Conservation (phyloP, 129 eudicot species). For the Centrapalus pauciflorus region DNA sequence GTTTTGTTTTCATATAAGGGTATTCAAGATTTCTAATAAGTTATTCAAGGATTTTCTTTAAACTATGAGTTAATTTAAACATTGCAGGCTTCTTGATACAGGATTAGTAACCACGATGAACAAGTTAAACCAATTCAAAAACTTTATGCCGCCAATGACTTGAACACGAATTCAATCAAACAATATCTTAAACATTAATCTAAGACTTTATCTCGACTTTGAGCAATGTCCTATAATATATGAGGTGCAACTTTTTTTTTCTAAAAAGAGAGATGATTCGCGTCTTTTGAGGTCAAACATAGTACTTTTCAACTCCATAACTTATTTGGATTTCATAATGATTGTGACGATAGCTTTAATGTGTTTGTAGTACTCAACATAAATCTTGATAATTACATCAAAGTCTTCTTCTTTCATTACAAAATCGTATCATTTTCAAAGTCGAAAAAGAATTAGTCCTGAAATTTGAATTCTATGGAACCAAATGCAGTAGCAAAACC, state of each 20-base stretch:
- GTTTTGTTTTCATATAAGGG: neutral
- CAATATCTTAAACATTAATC: neutral
- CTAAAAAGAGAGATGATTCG: neutral
- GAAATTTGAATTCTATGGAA: no score
- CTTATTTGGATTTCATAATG: neutral
- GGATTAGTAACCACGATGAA: neutral
- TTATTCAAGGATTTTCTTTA: neutral
- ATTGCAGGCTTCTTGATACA: neutral
- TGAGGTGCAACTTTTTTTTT: no score
- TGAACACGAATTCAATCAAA: neutral
- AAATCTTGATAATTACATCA: neutral
- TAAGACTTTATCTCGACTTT: neutral
- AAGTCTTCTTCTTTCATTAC: neutral
- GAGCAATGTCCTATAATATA: neutral
- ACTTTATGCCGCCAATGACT: neutral
- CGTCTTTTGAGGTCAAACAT: neutral
- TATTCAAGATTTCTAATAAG: neutral
- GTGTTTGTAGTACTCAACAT: neutral
- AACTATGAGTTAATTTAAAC: neutral
- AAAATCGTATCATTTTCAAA: neutral
- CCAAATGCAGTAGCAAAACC: no score
- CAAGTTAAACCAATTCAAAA: neutral
- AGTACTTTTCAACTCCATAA: neutral
- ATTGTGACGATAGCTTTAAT: neutral
- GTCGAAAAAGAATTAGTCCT: no score